Base-by-base conservation (phyloP, 1,284 basidiomycete species). In the Golubevia pallescens region DNA sequence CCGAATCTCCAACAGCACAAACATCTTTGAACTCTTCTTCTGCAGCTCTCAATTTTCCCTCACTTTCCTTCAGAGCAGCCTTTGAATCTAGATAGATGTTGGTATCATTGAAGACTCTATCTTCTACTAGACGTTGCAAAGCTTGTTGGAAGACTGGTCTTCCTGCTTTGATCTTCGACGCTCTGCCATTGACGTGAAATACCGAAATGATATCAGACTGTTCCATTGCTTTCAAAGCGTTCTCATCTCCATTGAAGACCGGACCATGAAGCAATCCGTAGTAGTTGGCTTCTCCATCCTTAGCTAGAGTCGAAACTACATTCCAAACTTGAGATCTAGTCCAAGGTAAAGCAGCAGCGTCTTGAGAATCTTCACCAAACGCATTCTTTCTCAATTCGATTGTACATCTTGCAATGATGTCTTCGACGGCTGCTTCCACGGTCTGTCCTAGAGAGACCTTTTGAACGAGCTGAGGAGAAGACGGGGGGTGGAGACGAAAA, bases 361-460 rank as follows among this genome's bases (percentile, higher is more conserved):
- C 78, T 24, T 61, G 54, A 16, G 68, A 54, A 32, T 81, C 77
- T 60, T 81, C 78, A 13, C 77, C 78, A 58, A 81, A 81, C 0
- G 75, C 74, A 57, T 77, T 78, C 68, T 81, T 81, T 67, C 78
- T 74, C 34, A 81, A 57, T 66, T 80, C 78, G 16, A 81, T 70
- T 1, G 77, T 74, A 23, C 67, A 69, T 38, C 77, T 69, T 13
- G 74, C 67, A 59, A 81, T 74, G 52, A 81, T 77, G 19, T 79
- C 67, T 34, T 72, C 64, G 1, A 79, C 78, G 0, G 78, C 77
- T 13, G 70, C 67, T 54, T 73, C 64, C 48, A 81, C 73, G 0
- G 58, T 68, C 54, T 81, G 77, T 1, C 78, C 78, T 7, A 81
- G 60, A 6, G 64, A 61, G 2, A 81, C 74, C 65, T 81, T 81